These are phyloP conservation scores for Scalesia atractyloides DNA, from an alignment of 129 eudicot genomes.

Conservation along the genomic window DNA sequence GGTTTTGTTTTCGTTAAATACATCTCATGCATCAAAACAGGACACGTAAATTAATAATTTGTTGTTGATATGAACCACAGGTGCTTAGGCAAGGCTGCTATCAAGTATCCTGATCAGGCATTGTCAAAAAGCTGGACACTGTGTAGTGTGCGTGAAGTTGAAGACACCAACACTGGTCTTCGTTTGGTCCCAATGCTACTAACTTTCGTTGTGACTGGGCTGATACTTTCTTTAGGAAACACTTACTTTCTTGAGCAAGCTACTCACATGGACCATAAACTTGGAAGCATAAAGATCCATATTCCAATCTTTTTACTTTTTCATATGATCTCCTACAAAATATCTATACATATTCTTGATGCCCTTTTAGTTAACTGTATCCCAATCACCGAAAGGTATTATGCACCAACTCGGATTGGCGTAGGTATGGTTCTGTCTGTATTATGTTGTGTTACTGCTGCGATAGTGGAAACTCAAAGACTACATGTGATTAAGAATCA, in stretches of 20 bases:
- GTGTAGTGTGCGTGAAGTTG: constrained; percentile 57
- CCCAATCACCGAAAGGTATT: background rate
- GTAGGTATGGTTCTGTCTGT: constrained; percentile 46
- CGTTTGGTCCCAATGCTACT: constrained; percentile 71
- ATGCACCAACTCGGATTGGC: constrained; percentile 41
- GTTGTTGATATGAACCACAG: constrained; percentile 14
- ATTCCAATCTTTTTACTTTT: constrained; percentile 29
- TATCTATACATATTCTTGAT: too few relatives aligned
- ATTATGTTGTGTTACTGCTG: constrained; percentile 64
- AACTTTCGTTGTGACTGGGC: constrained; percentile 57
- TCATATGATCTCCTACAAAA: background rate
- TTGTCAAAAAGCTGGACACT: constrained; percentile 49
- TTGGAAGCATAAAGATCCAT: constrained; percentile 37
- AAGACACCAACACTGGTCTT: constrained; percentile 57
- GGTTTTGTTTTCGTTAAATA: constrained; percentile 22
- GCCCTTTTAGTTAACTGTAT: background rate
- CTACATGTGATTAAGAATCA: constrained; percentile 34
- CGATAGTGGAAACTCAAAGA: constrained; percentile 52
- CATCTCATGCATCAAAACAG: background rate
- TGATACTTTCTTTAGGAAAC: constrained; percentile 52
- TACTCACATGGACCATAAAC: constrained; percentile 28
- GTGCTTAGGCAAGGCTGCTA: constrained; percentile 73
- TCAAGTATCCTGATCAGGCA: constrained; percentile 33
- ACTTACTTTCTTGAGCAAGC: constrained; percentile 47
- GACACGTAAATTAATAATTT: background rate